phyloP scores from a whole-genome alignment of 345 rosid genomes.

The Acer campestre region DNA sequence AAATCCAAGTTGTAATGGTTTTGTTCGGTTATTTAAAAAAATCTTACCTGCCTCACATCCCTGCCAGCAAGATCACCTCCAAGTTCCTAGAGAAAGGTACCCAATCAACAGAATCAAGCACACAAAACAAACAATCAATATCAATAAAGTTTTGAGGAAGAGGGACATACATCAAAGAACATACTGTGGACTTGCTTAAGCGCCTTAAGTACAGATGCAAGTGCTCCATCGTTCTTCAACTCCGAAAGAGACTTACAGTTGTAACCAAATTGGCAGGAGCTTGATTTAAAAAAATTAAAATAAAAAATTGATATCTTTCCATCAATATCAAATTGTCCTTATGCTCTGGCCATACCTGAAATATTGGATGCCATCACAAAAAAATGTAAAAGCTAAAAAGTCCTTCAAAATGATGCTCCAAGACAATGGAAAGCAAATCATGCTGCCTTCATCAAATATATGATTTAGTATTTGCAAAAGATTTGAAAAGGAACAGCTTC shows the following conservation, averaged over 20 bases:
- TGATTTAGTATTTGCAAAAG: neutral
- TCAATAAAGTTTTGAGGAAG: neutral
- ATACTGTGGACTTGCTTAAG: conserved; percentile 55
- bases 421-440: neutral
- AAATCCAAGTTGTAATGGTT: too few species aligned
- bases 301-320: conserved; percentile 91
- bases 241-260: conserved; percentile 68
- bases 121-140: neutral
- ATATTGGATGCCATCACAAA: conserved; percentile 11
- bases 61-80: conserved; percentile 43
- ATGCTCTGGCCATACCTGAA: conserved; percentile 80
- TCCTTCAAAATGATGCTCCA: neutral
- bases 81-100: conserved; percentile 40
- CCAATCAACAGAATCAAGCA: conserved; percentile 15
- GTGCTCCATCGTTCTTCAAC: conserved; percentile 78
- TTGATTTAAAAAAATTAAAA: conserved; percentile 83
- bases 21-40: neutral
- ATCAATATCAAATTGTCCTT: conserved; percentile 82
- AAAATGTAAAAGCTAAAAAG: neutral
- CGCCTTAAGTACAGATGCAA: conserved; percentile 67
- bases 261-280: conserved; percentile 85
- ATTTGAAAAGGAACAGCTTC: neutral
- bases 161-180: conserved; percentile 58
- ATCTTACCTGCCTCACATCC: conserved; percentile 71
- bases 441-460: neutral